Conservation (phyloP, 2,329 filamentous ascomycete species). For the Colletotrichum magnum region DNA sequence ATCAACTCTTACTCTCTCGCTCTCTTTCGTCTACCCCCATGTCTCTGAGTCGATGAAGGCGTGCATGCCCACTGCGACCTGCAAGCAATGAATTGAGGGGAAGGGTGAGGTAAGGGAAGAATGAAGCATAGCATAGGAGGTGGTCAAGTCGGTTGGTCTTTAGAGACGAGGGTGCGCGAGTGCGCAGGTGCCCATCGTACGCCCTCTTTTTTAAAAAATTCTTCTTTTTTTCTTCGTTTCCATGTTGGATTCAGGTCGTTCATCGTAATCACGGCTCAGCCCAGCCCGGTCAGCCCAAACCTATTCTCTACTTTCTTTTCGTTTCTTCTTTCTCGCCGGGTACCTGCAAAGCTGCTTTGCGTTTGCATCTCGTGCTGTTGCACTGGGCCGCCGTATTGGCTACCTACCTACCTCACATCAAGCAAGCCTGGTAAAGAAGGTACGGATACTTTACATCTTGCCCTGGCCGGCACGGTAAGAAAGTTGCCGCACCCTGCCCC, state of each 20-base stretch:
- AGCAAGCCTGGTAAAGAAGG: background rate
- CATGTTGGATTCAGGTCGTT: constrained; percentile 21
- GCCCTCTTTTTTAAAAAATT: background rate
- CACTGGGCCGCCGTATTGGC: constrained; percentile 6
- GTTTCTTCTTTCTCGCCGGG: constrained; percentile 29
- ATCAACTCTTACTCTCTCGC: constrained; percentile 7
- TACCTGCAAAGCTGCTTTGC: constrained; percentile 19
- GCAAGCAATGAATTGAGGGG: background rate
- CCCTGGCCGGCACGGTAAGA: constrained; percentile 6
- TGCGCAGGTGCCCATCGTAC: constrained; percentile 6
- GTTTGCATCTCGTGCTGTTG: constrained; percentile 24
- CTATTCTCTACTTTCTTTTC: constrained; percentile 5
- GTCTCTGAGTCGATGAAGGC: background rate
- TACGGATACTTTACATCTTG: constrained; percentile 2
- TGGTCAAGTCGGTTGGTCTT: background rate
- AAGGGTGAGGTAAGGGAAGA: background rate
- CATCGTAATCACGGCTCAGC: constrained; percentile 27
- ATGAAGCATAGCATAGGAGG: background rate
- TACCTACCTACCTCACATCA: constrained; percentile 14
- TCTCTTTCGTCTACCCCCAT: constrained; percentile 2
- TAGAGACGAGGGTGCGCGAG: background rate
- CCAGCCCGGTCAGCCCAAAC: constrained; percentile 24
- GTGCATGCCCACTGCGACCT: background rate
- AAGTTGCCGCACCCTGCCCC: background rate
- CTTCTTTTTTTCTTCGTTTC: background rate